phyloP scores from a whole-genome alignment of 2,329 filamentous ascomycete species.

The Diplodia sapinea region DNA sequence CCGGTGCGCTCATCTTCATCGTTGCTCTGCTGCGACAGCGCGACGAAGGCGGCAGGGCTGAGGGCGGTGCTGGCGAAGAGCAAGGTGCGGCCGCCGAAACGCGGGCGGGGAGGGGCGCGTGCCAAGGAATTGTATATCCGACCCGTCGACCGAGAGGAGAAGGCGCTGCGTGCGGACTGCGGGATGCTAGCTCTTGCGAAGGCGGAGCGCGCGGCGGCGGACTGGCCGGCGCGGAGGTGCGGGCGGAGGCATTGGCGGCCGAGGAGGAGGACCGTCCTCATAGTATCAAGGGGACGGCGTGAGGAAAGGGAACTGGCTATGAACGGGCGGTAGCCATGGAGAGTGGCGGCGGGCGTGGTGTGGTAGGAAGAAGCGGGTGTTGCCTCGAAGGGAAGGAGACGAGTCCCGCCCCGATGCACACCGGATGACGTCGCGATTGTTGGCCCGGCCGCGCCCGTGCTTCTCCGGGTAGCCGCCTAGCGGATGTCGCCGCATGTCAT shows the following conservation, averaged over 20 bases:
- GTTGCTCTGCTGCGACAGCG: conserved; percentile 46
- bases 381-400: conserved; percentile 8
- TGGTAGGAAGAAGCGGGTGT: neutral
- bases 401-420: neutral
- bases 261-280: conserved; percentile 57
- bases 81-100: conserved; percentile 2
- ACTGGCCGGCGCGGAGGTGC: conserved; percentile 42
- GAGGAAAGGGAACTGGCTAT: conserved; percentile 16
- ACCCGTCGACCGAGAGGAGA: conserved; percentile 9
- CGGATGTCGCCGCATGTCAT: neutral
- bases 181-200: conserved; percentile 14
- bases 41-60: conserved; percentile 64
- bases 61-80: conserved; percentile 43
- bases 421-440: conserved; percentile 28
- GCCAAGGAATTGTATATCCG: conserved; percentile 5
- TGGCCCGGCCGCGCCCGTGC: neutral
- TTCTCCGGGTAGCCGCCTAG: conserved; percentile 2
- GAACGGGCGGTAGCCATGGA: conserved; percentile 28
- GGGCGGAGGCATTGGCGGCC: conserved; percentile 58
- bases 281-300: conserved; percentile 40
- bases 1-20: conserved; percentile 66
- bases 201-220: conserved; percentile 37
- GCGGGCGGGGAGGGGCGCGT: conserved; percentile 28
- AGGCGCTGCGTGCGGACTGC: conserved; percentile 13
- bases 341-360: neutral